phyloP scores from a whole-genome alignment of 2,329 filamentous ascomycete species.

The Alternaria sp. region DNA sequence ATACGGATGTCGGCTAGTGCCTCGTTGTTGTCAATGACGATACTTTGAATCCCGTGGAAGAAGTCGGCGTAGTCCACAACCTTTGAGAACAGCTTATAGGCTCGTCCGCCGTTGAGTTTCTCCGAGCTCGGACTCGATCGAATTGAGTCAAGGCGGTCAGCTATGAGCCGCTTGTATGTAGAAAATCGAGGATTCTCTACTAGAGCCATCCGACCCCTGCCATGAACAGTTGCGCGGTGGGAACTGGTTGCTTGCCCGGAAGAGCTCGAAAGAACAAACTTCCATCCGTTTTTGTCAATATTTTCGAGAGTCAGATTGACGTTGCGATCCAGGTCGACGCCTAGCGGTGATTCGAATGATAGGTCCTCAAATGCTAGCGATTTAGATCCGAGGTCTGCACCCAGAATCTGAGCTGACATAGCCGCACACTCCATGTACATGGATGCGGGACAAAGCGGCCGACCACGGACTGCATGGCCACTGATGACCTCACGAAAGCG shows the following conservation, averaged over 20 bases:
- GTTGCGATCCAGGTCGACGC: conserved; percentile 9
- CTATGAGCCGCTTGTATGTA: conserved; percentile 18
- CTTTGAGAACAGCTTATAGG: conserved; percentile 21
- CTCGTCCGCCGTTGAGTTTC: conserved; percentile 16
- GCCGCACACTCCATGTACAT: conserved; percentile 28
- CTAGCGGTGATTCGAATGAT: conserved; percentile 14
- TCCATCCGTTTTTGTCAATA: conserved; percentile 1
- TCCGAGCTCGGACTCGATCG: conserved; percentile 4
- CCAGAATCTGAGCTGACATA: conserved; percentile 14
- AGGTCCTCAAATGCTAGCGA: conserved; percentile 14
- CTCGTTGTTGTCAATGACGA: conserved; percentile 17
- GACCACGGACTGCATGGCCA: conserved; percentile 23
- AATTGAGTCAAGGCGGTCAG: conserved; percentile 6
- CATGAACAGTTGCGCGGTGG: conserved; percentile 5
- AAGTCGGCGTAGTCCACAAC: conserved; percentile 21
- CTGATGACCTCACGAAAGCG: conserved; percentile 15
- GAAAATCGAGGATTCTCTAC: neutral
- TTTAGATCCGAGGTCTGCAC: neutral
- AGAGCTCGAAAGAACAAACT: conserved; percentile 6
- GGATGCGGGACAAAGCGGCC: conserved; percentile 23
- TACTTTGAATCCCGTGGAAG: conserved; percentile 17
- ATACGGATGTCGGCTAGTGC: conserved; percentile 16
- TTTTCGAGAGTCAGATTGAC: conserved; percentile 1
- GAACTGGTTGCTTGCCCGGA: neutral
- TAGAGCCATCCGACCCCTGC: conserved; percentile 8